Base-by-base conservation (phyloP, 2,329 filamentous ascomycete species). In the Clonostachys solani region DNA sequence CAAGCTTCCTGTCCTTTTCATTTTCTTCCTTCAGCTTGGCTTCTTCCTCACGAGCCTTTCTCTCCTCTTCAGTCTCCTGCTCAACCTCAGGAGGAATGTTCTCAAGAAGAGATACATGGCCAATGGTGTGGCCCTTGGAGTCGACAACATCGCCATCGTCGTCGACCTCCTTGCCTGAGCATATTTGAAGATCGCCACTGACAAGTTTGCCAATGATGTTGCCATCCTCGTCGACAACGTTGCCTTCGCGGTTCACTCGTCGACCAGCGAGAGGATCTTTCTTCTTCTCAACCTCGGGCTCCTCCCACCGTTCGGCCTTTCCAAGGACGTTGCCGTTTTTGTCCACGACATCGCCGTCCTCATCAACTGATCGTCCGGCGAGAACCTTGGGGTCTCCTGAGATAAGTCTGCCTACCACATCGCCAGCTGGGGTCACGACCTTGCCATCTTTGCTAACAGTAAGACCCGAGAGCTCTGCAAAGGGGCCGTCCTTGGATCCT, bases 281-380 rank as follows among this genome's bases (percentile, higher is more conserved):
- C 48, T 75, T 68, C 62, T 73, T 74, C 61, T 76, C 68, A 5
- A 69, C 82, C 56, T 72, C 74, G 12, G 71, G 68, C 58, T 80
- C 76, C 54, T 80, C 74, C 78, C 78, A 83, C 17, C 80, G 71
- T 62, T 83, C 80, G 1, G 80, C 79, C 50, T 77, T 75, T 29
- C 78, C 80, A 3, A 83, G 62, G 1, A 69, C 60, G 52, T 83
- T 83, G 33, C 80, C 80, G 59, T 89, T 91, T 63, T 83, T 84
- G 71, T 94, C 89, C 47, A 87, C 74, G 33, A 95, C 83, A 48
- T 94, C 89, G 36, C 89, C 89, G 52, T 95, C 89, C 51, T 89
- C 84, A 48, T 94, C 89, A 16, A 94, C 89, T 9, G 74, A 59
- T 42, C 88, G 85, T 15, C 89, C 89, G 36, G 84, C 80, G 1